These are phyloP conservation scores for Meyerozyma smithsonii DNA, from an alignment of 1,139 yeast genomes.

Conservation along the genomic window DNA sequence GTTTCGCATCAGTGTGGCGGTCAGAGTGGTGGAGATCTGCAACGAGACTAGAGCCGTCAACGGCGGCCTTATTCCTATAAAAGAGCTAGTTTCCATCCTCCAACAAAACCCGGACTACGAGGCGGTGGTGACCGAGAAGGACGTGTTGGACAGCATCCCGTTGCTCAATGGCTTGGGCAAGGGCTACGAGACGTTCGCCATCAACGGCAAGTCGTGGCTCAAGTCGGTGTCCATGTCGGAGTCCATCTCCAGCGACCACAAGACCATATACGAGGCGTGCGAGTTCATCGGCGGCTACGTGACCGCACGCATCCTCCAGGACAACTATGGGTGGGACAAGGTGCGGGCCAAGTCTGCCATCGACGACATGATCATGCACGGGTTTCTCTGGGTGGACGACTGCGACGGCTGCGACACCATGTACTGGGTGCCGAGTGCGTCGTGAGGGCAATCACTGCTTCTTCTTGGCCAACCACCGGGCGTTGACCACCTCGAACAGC, in stretches of 20 bases:
- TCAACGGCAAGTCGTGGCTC: slow-evolving; percentile 36
- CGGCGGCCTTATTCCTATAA: slow-evolving; percentile 72
- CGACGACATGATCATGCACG: slow-evolving; percentile 75
- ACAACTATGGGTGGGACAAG: slow-evolving; percentile 69
- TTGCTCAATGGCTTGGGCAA: slow-evolving; percentile 25
- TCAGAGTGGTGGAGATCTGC: slow-evolving; percentile 71
- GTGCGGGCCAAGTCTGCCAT: slow-evolving; percentile 59
- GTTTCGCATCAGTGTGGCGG: slow-evolving; percentile 60
- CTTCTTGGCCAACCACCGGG: slow-evolving; percentile 51
- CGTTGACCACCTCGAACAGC: slow-evolving; percentile 62
- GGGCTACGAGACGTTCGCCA: slow-evolving; percentile 32
- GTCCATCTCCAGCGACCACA: slow-evolving; percentile 53
- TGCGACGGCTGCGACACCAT: neutral
- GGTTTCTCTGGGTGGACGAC: slow-evolving; percentile 76
- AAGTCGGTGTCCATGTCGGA: slow-evolving; percentile 32
- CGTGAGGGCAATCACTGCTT: slow-evolving; percentile 9
- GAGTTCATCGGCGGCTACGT: slow-evolving; percentile 64
- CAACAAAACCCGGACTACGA: slow-evolving; percentile 25
- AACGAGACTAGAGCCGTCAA: slow-evolving; percentile 64
- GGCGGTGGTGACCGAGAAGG: slow-evolving; percentile 36
- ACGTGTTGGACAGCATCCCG: slow-evolving; percentile 21
- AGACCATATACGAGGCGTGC: slow-evolving; percentile 66
- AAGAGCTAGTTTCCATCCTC: slow-evolving; percentile 44
- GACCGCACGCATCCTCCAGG: slow-evolving; percentile 55
- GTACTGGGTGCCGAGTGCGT: slow-evolving; percentile 1